Evolutionary conservation across 2,329 filamentous ascomycete genomes (phyloP), one percentile per base, ranked within the genome.

Genomic region (Eutypa lata): DNA sequence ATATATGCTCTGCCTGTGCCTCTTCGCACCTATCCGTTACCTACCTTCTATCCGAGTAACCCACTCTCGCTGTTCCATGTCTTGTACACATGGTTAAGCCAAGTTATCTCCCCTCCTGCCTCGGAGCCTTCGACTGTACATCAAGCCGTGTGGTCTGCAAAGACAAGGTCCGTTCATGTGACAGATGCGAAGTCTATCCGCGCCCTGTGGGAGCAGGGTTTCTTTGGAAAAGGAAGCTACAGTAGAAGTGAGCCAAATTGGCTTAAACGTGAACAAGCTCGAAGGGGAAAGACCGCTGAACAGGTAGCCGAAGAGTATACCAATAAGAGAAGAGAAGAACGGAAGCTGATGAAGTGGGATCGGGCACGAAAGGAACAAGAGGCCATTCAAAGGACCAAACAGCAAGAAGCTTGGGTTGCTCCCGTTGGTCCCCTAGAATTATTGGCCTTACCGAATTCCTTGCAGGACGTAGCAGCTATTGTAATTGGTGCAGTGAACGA

Each of bases 161-260:
- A 87, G 52, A 95, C 91, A 3, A 84, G 87, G 28, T 94, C 91
- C 0, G 82, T 99, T 16, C 90, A 96, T 67, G 80, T 99, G 52
- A 90, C 84, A 18, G 88, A 97, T 68, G 77, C 84, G 24, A 78
- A 79, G 51, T 87, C 90, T 3, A 87, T 95, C 57, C 81, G 88
- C 51, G 90, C 87, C 1, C 73, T 99, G 22, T 99, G 95, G 94
- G 90, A 96, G 71, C 90, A 95, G 74, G 94, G 94, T 5, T 99
- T 99, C 73, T 99, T 93, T 71, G 95, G 95, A 47, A 97, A 97
- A 71, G 94, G 94, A 44, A 93, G 79, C 62, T 76, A 97, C 53
- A 97, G 92, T 74, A 85, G 95, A 63, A 97, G 92, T 76, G 93
- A 99, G 69, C 93, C 93, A 3, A 94, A 86, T 61, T 99, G 94